phyloP scores from a whole-genome alignment of 345 rosid genomes.

The Brassica carinata region DNA sequence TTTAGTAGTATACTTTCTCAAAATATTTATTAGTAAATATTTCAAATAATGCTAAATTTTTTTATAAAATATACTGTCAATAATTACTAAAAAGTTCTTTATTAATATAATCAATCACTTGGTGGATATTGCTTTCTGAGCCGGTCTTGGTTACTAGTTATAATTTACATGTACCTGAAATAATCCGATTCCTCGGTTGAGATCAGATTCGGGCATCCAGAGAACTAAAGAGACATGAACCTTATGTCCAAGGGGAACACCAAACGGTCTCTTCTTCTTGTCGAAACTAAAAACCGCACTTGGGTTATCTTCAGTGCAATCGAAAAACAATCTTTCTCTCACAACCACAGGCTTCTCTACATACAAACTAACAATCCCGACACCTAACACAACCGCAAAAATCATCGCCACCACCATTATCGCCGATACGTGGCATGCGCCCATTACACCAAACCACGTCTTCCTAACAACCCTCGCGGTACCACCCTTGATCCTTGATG shows the following conservation, averaged over 20 bases:
- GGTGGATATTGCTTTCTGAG: no score
- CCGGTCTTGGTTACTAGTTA: neutral
- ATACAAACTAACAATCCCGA: constrained; percentile 56
- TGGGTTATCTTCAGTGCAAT: constrained; percentile 65
- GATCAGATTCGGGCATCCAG: constrained; percentile 81
- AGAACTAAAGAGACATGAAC: constrained; percentile 57
- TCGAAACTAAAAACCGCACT: constrained; percentile 46
- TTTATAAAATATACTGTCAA: no score
- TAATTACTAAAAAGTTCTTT: neutral
- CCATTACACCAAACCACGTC: constrained; percentile 56
- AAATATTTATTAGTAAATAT: no score
- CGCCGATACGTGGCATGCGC: constrained; percentile 55
- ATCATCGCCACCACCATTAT: constrained; percentile 48
- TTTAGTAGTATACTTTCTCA: no score
- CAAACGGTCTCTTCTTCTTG: constrained; percentile 26
- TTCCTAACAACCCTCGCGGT: constrained; percentile 39
- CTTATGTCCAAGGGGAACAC: constrained; percentile 65
- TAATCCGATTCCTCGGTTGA: constrained; percentile 60
- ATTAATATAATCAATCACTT: no score
- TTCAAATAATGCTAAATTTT: no score
- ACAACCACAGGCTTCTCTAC: constrained; percentile 67
- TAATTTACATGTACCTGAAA: constrained; percentile 56
- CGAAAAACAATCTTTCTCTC: constrained; percentile 63
- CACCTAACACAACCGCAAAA: constrained; percentile 53
- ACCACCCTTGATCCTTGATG: constrained; percentile 30